phyloP scores from a whole-genome alignment of 306 rosid species.

The Lathyrus tuberosus region DNA sequence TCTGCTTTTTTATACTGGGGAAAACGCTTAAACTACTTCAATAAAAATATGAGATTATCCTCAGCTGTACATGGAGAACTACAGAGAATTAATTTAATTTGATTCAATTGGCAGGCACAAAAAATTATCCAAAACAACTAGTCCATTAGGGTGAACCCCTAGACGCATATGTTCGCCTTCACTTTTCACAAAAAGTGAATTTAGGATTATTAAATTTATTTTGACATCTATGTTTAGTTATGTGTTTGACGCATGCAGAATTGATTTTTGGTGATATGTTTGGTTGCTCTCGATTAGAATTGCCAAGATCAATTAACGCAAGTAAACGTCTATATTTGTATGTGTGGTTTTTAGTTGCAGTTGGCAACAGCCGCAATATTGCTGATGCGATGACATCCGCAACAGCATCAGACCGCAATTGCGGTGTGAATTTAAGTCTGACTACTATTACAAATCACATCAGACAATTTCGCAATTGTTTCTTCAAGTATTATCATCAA shows the following conservation, averaged over 20 bases:
- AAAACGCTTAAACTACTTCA: constrained; percentile 85
- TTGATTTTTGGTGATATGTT: neutral
- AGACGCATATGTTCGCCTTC: too few species aligned
- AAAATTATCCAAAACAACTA: too few species aligned
- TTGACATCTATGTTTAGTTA: neutral
- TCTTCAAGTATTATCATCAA: too few species aligned
- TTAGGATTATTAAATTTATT: neutral
- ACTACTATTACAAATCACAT: too few species aligned
- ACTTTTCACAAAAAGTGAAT: neutral
- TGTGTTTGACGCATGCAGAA: neutral
- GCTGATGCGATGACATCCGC: too few species aligned
- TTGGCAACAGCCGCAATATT: too few species aligned
- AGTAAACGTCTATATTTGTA: neutral
- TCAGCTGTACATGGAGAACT: constrained; percentile 53
- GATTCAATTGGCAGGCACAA: too few species aligned
- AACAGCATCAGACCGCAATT: too few species aligned
- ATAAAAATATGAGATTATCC: constrained; percentile 65
- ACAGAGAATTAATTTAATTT: neutral
- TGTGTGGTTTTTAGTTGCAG: neutral
- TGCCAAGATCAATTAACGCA: neutral
- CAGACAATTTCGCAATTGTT: too few species aligned
- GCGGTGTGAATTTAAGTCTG: too few species aligned
- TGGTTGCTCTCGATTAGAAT: too few species aligned
- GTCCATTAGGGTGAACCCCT: too few species aligned
- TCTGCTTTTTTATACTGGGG: constrained; percentile 72